Base-by-base conservation (phyloP, 345 rosid genomes). In the Erodium maritimum region DNA sequence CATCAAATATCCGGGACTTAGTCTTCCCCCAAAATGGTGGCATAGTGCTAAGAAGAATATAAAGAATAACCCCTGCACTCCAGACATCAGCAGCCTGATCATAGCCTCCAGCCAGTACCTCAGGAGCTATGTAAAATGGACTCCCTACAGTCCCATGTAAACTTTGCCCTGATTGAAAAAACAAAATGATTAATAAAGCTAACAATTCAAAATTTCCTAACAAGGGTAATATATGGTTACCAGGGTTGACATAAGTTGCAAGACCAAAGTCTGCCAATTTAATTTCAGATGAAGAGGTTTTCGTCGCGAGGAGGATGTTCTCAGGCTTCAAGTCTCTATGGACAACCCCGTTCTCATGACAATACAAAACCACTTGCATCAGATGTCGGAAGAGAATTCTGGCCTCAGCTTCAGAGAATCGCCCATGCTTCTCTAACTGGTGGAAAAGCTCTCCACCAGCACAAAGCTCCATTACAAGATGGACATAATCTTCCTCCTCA, bases 1-100 rank as follows among this genome's bases (percentile, higher is more conserved):
- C 80, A 63, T 81, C 77, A 68, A 84, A 84, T 68, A 84, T 84
- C 19, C 67, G 70, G 53, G 84, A 81, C 79, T 84, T 84, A 23
- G 90, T 81, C 67, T 81, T 75, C 29, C 84, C 90, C 84, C 86
- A 84, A 63, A 84, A 84, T 5, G 90, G 90, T 0, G 86, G 90
- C 68, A 73, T 77, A 55, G 82, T 86, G 59, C 84, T 79, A 29
- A 84, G 76, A 45, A 84, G 79, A 76, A 80, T 81, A 65, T 79
- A 83, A 45, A 83, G 82, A 67, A 83, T 81, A 53, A 80, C 86
- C 48, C 90, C 90, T 2, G 90, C 84, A 72, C 90, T 84, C 90
- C 86, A 84, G 45, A 84, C 68, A 65, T 84, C 90, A 60, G 90
- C 90, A 54, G 79, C 78, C 70, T 84, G 86, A 63, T 84, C 75